Conservation (phyloP, 2,329 filamentous ascomycete species). For the Elsinoe australis region DNA sequence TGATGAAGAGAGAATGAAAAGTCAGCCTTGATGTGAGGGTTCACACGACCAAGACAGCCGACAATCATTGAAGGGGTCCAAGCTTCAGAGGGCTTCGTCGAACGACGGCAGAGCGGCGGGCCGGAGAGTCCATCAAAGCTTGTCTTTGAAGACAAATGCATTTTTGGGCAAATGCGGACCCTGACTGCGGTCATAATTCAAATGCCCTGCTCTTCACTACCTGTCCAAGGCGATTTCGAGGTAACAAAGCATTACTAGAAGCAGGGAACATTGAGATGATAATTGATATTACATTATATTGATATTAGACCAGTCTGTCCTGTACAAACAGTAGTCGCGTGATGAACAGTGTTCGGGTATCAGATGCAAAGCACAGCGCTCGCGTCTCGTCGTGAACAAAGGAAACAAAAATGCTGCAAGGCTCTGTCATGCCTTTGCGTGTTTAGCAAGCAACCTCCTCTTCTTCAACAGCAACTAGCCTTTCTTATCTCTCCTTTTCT, state of each 20-base stretch:
- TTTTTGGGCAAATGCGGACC: background rate
- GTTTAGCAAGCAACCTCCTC: background rate
- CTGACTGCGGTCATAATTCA: no score
- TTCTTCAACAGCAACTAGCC: slow-evolving; percentile 7
- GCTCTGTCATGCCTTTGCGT: background rate
- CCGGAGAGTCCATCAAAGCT: no score
- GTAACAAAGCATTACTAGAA: no score
- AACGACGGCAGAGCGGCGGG: no score
- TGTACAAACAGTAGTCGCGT: background rate
- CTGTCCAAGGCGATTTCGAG: no score
- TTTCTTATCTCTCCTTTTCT: slow-evolving; percentile 41
- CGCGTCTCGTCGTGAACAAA: slow-evolving; percentile 12
- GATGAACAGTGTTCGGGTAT: slow-evolving; percentile 10
- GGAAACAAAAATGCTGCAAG: background rate
- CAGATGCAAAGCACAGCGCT: slow-evolving; percentile 14
- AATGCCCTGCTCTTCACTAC: no score
- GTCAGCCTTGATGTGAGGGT: no score
- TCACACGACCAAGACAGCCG: no score
- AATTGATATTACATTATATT: slow-evolving; percentile 15
- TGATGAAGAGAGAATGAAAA: no score
- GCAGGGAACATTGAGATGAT: no score
- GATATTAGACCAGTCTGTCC: background rate
- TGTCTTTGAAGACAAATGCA: background rate
- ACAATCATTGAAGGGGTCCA: no score
- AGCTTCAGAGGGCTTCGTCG: no score